These are phyloP conservation scores for Sporisorium exsertum DNA, from an alignment of 1,284 basidiomycete species.

Conservation along the genomic window DNA sequence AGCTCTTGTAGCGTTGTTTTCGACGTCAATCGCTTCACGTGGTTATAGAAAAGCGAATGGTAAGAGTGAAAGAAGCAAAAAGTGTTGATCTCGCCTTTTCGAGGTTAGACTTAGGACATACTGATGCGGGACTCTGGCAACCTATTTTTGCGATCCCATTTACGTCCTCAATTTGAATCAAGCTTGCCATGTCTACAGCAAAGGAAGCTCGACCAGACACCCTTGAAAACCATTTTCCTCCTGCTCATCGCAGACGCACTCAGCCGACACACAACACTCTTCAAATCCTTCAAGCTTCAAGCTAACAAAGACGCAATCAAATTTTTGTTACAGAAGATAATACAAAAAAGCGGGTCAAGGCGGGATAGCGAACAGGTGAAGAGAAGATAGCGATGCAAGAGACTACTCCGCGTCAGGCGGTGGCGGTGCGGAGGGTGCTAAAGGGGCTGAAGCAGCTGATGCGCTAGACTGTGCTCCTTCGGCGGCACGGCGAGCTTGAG, in stretches of 20 bases:
- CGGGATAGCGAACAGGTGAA: background rate
- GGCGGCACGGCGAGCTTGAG: too few relatives aligned
- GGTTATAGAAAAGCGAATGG: background rate
- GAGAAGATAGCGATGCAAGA: background rate
- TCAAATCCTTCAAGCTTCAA: too few relatives aligned
- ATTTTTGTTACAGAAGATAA: background rate
- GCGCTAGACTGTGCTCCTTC: background rate
- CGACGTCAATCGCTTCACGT: background rate
- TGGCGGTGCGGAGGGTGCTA: constrained; percentile 15
- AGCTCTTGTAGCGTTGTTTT: background rate
- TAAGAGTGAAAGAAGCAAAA: background rate
- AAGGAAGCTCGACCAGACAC: too few relatives aligned
- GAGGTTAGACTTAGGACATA: too few relatives aligned
- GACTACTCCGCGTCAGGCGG: constrained; percentile 13
- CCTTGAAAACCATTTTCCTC: too few relatives aligned
- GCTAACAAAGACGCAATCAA: background rate
- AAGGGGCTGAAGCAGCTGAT: background rate
- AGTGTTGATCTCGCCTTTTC: background rate
- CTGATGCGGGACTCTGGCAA: too few relatives aligned
- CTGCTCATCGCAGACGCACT: too few relatives aligned
- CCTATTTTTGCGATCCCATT: too few relatives aligned
- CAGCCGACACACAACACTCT: too few relatives aligned
- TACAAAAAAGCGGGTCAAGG: background rate
- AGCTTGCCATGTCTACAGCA: too few relatives aligned
- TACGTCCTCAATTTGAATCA: too few relatives aligned